phyloP scores from a whole-genome alignment of 2,329 filamentous ascomycete genomes.

The Phyllosticta citribraziliensis region DNA sequence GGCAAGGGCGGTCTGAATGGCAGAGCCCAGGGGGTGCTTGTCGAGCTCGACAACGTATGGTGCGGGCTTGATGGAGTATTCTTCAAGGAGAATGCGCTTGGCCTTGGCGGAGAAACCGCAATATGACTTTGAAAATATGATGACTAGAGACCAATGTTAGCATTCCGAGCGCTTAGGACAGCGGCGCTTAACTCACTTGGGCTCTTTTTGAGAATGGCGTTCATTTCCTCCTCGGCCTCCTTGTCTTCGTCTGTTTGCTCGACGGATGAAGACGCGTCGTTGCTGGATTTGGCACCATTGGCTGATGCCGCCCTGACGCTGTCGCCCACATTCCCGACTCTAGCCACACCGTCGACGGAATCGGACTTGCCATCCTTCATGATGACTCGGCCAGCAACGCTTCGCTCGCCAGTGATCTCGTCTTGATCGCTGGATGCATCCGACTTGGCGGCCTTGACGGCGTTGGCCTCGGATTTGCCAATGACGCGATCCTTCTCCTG shows the following conservation, averaged over 20 bases:
- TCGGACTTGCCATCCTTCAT: slow-evolving; percentile 33
- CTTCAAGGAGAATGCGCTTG: slow-evolving; percentile 73
- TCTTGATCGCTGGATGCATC: slow-evolving; percentile 8
- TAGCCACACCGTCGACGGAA: slow-evolving; percentile 31
- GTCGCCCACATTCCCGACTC: slow-evolving; percentile 28
- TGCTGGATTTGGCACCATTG: slow-evolving; percentile 15
- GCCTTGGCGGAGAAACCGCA: slow-evolving; percentile 80
- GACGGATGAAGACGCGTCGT: slow-evolving; percentile 14
- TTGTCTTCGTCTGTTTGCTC: slow-evolving; percentile 48
- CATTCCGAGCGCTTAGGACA: not conserved
- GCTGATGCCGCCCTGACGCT: slow-evolving; percentile 23
- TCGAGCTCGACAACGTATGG: slow-evolving; percentile 91
- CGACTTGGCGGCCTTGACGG: slow-evolving; percentile 10
- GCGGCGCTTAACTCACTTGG: slow-evolving; percentile 49
- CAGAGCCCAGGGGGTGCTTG: slow-evolving; percentile 60
- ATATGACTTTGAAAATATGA: slow-evolving; percentile 93
- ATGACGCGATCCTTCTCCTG: slow-evolving; percentile 12
- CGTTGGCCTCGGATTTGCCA: slow-evolving; percentile 12
- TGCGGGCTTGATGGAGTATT: slow-evolving; percentile 71
- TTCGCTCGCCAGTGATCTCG: slow-evolving; percentile 32
- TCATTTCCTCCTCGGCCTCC: slow-evolving; percentile 61
- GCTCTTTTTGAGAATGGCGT: slow-evolving; percentile 70
- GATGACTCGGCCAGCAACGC: slow-evolving; percentile 46
- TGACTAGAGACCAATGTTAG: slow-evolving; percentile 49
- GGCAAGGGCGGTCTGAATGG: slow-evolving; percentile 61